Evolutionary conservation across 2,329 filamentous ascomycete genomes (phyloP).

Genomic region (Neofusicoccum cordaticola): DNA sequence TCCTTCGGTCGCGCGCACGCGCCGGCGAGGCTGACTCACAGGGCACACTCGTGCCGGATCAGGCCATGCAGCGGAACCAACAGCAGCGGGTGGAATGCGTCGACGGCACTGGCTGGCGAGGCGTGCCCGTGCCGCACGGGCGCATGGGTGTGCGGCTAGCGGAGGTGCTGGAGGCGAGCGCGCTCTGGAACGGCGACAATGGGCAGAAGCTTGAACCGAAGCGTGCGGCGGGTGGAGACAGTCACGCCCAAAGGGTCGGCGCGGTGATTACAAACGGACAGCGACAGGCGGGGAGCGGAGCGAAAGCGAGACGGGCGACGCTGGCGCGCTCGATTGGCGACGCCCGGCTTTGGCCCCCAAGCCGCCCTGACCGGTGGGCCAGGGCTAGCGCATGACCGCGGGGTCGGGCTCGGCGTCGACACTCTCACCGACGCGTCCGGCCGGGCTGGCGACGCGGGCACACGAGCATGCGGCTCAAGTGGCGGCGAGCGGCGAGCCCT

Average conservation of each 20-base stretch:
- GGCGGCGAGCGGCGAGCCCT: neutral
- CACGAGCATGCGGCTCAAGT: slow-evolving; percentile 1
- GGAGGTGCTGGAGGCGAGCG: neutral
- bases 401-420: neutral
- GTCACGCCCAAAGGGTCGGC: neutral
- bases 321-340: no score
- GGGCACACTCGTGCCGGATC: slow-evolving; percentile 5
- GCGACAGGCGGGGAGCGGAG: neutral
- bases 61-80: neutral
- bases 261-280: slow-evolving; percentile 14
- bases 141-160: neutral
- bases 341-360: neutral
- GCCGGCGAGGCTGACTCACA: slow-evolving; percentile 18
- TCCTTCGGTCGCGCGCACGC: neutral
- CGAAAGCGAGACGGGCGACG: neutral
- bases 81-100: neutral
- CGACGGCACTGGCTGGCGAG: neutral
- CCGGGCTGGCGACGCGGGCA: neutral
- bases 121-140: neutral
- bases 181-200: neutral
- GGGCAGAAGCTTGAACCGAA: neutral
- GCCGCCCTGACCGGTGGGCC: neutral
- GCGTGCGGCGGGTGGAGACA: neutral
- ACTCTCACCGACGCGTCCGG: neutral
- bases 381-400: neutral